Evolutionary conservation across 176 grass and related monocot species (phyloP), one percentile per base, ranked within the genome.

Genomic region (Oryza meyeriana): DNA sequence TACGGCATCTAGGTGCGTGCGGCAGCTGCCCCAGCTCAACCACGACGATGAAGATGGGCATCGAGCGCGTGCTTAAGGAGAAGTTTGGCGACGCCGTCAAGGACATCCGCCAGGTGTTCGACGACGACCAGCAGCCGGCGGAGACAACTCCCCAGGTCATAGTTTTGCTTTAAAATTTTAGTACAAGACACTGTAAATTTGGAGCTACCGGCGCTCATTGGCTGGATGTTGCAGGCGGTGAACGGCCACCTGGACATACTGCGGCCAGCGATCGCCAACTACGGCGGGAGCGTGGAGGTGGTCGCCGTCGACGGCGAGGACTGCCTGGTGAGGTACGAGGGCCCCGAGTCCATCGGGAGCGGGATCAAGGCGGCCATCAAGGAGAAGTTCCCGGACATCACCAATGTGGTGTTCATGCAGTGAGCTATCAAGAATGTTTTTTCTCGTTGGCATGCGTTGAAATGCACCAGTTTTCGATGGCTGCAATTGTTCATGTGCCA

Each of bases 11-110:
- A 98, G 93, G 95, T 65, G 95, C 95, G 33, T 98, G 92, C 69
- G 88, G 92, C 55, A 98, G 92, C 77, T 98, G 92, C 79, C 88
- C 95, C 35, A 98, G 92, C 76, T 95, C 92, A 22, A 98, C 92
- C 11, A 98, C 92, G 22, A 98, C 95, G 42, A 95, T 95, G 95
- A 91, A 91, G 69, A 95, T 98, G 95, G 95, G 95, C 40, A 98
- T 95, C 35, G 92, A 98, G 79, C 90, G 90, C 26, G 93, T 98
- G 30, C 84, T 98, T 9, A 93, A 91, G 84, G 92, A 98, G 87
- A 98, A 98, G 69, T 98, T 98, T 87, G 90, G 95, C 12, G 88
- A 95, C 58, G 81, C 95, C 72, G 67, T 95, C 63, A 80, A 86
- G 55, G 95, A 91, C 48, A 94, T 95, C 66, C 86, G 78, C 26